Evolutionary conservation across 306 rosid genomes (phyloP).

Genomic region (Ormosia semicastrata): DNA sequence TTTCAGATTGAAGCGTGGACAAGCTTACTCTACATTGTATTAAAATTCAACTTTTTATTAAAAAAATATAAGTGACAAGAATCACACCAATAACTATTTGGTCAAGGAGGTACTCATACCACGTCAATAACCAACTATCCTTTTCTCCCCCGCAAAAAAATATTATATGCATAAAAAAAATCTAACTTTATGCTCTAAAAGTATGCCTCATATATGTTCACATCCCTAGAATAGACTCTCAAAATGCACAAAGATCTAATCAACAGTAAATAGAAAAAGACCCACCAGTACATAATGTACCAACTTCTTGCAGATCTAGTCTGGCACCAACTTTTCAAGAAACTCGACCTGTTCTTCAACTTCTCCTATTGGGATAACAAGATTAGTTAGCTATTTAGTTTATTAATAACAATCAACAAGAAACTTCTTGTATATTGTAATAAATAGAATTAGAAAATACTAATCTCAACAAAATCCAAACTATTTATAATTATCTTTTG

Average conservation of each 20-base stretch:
- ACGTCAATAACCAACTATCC: neutral
- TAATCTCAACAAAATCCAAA: constrained; percentile 50
- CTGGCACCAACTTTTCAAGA: constrained; percentile 53
- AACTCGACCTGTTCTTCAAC: constrained; percentile 56
- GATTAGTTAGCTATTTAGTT: constrained; percentile 8
- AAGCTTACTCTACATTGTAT: neutral
- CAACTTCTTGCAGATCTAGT: constrained; percentile 54
- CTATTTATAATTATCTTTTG: constrained; percentile 60
- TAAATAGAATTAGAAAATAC: constrained; percentile 37
- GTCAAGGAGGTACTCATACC: neutral
- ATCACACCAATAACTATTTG: neutral
- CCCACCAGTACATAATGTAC: constrained; percentile 49
- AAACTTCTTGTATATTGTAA: neutral
- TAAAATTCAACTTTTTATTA: no score
- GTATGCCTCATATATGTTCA: neutral
- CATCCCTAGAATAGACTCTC: neutral
- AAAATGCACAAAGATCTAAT: neutral
- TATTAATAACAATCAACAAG: constrained; percentile 16
- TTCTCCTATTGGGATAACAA: constrained; percentile 46
- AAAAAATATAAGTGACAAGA: no score
- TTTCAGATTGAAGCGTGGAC: neutral
- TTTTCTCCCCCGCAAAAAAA: neutral
- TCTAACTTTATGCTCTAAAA: neutral
- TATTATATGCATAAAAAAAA: neutral
- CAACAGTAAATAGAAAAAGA: constrained; percentile 9